Conservation (phyloP, 257 asterid genomes). For the Primulina huaijiensis region DNA sequence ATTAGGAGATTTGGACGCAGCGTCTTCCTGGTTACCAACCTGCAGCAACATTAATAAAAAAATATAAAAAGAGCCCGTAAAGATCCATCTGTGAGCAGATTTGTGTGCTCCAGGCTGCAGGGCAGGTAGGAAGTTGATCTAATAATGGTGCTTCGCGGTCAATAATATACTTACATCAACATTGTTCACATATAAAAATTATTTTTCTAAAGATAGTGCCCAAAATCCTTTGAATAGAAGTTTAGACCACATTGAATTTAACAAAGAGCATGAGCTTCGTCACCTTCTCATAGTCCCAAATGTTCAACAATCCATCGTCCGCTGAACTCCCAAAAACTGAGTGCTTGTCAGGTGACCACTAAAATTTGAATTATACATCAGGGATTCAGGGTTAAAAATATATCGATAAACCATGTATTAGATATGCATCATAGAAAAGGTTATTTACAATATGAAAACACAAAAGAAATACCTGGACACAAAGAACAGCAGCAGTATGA, state of each 20-base stretch:
- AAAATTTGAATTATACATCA: slow-evolving; percentile 26
- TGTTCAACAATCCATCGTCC: slow-evolving; percentile 86
- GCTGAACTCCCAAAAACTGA: slow-evolving; percentile 97
- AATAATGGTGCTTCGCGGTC: slow-evolving; percentile 6
- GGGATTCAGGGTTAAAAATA: slow-evolving; percentile 4
- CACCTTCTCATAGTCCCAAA: slow-evolving; percentile 96
- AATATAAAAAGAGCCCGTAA: background rate
- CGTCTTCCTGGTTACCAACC: slow-evolving; percentile 60
- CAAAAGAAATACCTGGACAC: slow-evolving; percentile 75
- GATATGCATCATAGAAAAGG: slow-evolving; percentile 10
- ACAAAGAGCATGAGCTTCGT: slow-evolving; percentile 7
- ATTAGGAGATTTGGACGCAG: slow-evolving; percentile 47
- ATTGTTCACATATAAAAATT: background rate
- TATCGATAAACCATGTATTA: background rate
- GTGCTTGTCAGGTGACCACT: slow-evolving; percentile 95
- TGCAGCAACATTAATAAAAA: slow-evolving; percentile 32
- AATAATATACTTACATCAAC: slow-evolving; percentile 11
- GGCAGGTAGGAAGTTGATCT: slow-evolving; percentile 11
- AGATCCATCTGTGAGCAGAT: slow-evolving; percentile 3
- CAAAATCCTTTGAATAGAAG: background rate
- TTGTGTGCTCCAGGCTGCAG: slow-evolving; percentile 1
- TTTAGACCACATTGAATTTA: background rate
- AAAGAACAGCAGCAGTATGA: slow-evolving; percentile 85
- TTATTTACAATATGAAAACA: slow-evolving; percentile 17
- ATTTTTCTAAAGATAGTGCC: background rate